Evolutionary conservation across 2,329 filamentous ascomycete species (phyloP).

Genomic region (Alternaria sp.): DNA sequence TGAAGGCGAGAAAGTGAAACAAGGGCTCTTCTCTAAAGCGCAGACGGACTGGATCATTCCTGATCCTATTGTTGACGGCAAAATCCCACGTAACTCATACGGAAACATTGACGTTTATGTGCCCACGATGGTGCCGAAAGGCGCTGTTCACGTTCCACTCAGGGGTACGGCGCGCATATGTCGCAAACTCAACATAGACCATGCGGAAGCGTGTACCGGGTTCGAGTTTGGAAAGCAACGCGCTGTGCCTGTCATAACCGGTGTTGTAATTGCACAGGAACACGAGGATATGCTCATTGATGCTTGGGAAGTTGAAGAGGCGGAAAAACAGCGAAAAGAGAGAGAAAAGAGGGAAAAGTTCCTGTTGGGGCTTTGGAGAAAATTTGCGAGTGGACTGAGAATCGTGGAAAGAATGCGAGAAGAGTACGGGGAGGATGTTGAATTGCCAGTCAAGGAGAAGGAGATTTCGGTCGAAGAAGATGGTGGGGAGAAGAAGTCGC

Average conservation of each 20-base stretch:
- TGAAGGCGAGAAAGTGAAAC: slow-evolving; percentile 80
- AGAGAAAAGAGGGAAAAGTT: slow-evolving; percentile 80
- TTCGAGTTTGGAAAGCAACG: slow-evolving; percentile 97
- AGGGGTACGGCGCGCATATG: slow-evolving; percentile 80
- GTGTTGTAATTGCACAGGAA: slow-evolving; percentile 86
- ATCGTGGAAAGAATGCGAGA: slow-evolving; percentile 62
- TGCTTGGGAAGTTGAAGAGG: slow-evolving; percentile 75
- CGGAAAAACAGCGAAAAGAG: slow-evolving; percentile 76
- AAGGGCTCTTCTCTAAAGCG: slow-evolving; percentile 80
- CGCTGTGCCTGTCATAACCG: slow-evolving; percentile 89
- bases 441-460: slow-evolving; percentile 70
- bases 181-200: slow-evolving; percentile 83
- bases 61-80: slow-evolving; percentile 78
- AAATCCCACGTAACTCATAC: slow-evolving; percentile 92
- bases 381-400: slow-evolving; percentile 82
- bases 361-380: slow-evolving; percentile 80
- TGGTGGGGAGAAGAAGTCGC: slow-evolving; percentile 60
- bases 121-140: slow-evolving; percentile 86
- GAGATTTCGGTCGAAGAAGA: slow-evolving; percentile 51
- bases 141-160: slow-evolving; percentile 83
- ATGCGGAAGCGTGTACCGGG: slow-evolving; percentile 90
- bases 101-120: slow-evolving; percentile 97
- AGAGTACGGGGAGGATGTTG: slow-evolving; percentile 41
- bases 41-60: slow-evolving; percentile 98
- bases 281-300: slow-evolving; percentile 76